Base-by-base conservation (phyloP, 345 rosid species). In the Salix arbutifolia region DNA sequence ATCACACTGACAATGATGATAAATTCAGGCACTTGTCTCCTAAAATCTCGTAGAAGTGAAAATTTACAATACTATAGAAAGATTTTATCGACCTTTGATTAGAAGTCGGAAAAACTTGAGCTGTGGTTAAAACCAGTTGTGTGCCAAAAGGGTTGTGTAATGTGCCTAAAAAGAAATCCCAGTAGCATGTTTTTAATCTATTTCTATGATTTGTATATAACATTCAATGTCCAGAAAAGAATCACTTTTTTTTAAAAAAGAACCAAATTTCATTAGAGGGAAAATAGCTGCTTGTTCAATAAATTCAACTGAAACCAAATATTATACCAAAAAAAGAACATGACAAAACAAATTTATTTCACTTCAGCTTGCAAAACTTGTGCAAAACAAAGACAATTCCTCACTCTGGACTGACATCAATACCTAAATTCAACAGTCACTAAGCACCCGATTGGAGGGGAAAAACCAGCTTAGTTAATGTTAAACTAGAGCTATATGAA, bases 401-500 rank as follows among this genome's bases (percentile, higher is more conserved):
- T 40, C 44, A 40, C 13, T 16, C 69, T 64, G 38, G 76, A 42
- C 28, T 5, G 19, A 44, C 19, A 60, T 73, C n/a, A 40, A 17
- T 21, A 18, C 58, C 60, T 42, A 64, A 21, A 61, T 40, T 26
- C 23, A 42, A 37, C 28, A 23, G 25, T 31, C n/a, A 72, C 67
- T 37, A 14, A 60, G 25, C 38, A 16, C 30, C 71, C 48, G 52
- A 33, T 66, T 48, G 5, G 35, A 33, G 28, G n/a, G 44, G 46
- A 12, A 0, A 65, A 48, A 31, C 52, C 48, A 18, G 44, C 67
- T 0, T 52, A 30, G 64, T 33, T 74, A 66, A 19, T 64, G 30
- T 64, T 50, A 67, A 50, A 50, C 65, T 42, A 73, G 28, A 44
- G 70, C 61, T 44, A 75, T 65, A 60, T 46, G 28, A n/a, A 62